Base-by-base conservation (phyloP, 106 monocot genomes). In the Dactylorhiza incarnata region DNA sequence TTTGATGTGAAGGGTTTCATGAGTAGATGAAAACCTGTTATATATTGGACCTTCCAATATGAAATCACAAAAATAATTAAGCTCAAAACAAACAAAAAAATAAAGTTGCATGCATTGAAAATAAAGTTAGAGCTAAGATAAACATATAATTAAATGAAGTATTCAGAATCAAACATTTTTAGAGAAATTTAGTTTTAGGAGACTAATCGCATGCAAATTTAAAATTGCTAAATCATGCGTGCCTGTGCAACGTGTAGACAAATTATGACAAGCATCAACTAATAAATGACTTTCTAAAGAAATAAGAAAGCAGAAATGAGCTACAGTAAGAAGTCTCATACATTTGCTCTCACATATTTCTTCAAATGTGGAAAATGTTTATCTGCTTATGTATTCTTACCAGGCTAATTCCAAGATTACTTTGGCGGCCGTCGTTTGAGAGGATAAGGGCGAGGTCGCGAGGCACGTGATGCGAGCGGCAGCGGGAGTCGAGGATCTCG, bases 391-490 rank as follows among this genome's bases (percentile, higher is more conserved):
- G 20, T 16, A 51, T 78, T 58, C 88, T 97, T 87, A 97, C 96
- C 82, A 97, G 82, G 75, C 91, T 81, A 71, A 91, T 89, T 23
- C 85, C 96, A 59, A 97, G 51, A 97, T 84, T 73, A 97, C 96
- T 80, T 93, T 93, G 49, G 96, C 96, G 74, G 93, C 93, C 71
- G n/a, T n/a, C n/a, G n/a, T n/a, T n/a, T n/a, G n/a, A n/a, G n/a
- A n/a, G n/a, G n/a, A n/a, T n/a, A n/a, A n/a, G n/a, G n/a, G n/a
- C n/a, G n/a, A n/a, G n/a, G n/a, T n/a, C n/a, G n/a, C n/a, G n/a
- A n/a, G n/a, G n/a, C n/a, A n/a, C n/a, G n/a, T n/a, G n/a, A n/a
- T n/a, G n/a, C n/a, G n/a, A n/a, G n/a, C n/a, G n/a, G n/a, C n/a
- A n/a, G n/a, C n/a, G n/a, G n/a, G n/a, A n/a, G n/a, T n/a, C n/a